A percentile compares a stretch with the other conserved stretches of the same genome.
Evolutionary conservation across 805 yeast genomes (phyloP).

Genomic region (Candida morakotiae): DNA sequence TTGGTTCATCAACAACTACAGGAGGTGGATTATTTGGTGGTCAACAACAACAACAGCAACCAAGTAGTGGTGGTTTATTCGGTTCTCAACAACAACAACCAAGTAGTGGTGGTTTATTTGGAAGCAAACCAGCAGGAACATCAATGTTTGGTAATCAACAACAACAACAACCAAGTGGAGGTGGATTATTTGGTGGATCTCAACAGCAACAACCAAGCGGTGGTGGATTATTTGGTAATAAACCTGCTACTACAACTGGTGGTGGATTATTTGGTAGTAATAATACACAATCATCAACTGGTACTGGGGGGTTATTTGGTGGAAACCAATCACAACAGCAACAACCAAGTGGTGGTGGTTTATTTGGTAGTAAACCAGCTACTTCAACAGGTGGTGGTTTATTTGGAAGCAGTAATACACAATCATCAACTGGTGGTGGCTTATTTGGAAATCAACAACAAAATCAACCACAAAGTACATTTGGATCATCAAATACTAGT

Average conservation of each 20-base stretch:
- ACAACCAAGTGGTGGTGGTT: constrained; percentile 19
- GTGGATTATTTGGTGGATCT: constrained; percentile 43
- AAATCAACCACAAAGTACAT: constrained; percentile 10
- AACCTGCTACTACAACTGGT: constrained; percentile 11
- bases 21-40: constrained; percentile 15
- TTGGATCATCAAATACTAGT: constrained; percentile 8
- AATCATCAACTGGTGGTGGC: constrained; percentile 21
- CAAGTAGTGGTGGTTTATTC: constrained; percentile 16
- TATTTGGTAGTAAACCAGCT: constrained; percentile 15
- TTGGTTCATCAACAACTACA: constrained; percentile 11
- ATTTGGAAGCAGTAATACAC: constrained; percentile 7
- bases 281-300: constrained; percentile 22
- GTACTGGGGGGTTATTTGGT: constrained; percentile 27
- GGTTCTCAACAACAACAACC: constrained; percentile 7
- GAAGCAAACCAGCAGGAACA: constrained; percentile 10
- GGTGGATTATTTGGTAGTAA: constrained; percentile 31
- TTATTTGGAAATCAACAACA: constrained; percentile 22
- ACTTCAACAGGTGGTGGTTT: constrained; percentile 5
- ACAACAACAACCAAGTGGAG: constrained; percentile 28
- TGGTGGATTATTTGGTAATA: constrained; percentile 24
- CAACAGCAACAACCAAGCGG: constrained; percentile 14
- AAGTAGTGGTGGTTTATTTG: constrained; percentile 24
- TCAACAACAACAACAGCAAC: not conserved
- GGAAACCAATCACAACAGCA: constrained; percentile 5
- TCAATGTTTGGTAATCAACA: constrained; percentile 24